phyloP scores from a whole-genome alignment of 2,329 filamentous ascomycete genomes.

The Anisogramma anomala region DNA sequence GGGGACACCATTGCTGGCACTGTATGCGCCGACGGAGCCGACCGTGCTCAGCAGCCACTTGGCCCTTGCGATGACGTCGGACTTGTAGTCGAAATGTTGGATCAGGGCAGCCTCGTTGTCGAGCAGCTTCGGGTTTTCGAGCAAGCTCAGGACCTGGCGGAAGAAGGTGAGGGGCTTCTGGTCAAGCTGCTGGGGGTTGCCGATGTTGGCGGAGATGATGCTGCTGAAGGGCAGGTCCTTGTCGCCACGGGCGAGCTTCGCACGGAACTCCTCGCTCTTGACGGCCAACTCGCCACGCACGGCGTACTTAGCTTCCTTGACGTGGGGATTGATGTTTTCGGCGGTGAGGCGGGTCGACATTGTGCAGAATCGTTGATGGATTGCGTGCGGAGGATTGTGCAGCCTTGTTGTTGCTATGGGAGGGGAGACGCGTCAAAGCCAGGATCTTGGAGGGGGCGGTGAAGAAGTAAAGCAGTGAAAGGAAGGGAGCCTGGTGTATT shows the following conservation, averaged over 20 bases:
- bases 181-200: slow-evolving; percentile 96
- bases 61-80: slow-evolving; percentile 78
- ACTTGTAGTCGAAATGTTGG: slow-evolving; percentile 70
- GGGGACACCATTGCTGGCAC: slow-evolving; percentile 79
- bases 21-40: slow-evolving; percentile 91
- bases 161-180: slow-evolving; percentile 99
- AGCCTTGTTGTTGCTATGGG: slow-evolving; percentile 13
- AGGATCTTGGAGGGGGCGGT: no score
- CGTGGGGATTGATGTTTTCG: slow-evolving; percentile 85
- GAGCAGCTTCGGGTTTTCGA: slow-evolving; percentile 81
- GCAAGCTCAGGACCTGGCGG: slow-evolving; percentile 82
- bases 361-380: slow-evolving; percentile 19
- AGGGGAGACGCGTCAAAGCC: background rate
- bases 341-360: slow-evolving; percentile 48
- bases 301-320: slow-evolving; percentile 84
- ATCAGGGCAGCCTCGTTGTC: slow-evolving; percentile 72
- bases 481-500: no score
- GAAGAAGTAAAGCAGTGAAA: no score
- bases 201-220: slow-evolving; percentile 95
- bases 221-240: slow-evolving; percentile 67
- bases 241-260: slow-evolving; percentile 51
- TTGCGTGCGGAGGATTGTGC: slow-evolving; percentile 3
- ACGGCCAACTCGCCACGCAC: slow-evolving; percentile 92
- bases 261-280: slow-evolving; percentile 83
- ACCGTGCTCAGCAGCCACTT: slow-evolving; percentile 69